Evolutionary conservation across 148 eudicot species (phyloP).

Genomic region (Arbutus unedo): DNA sequence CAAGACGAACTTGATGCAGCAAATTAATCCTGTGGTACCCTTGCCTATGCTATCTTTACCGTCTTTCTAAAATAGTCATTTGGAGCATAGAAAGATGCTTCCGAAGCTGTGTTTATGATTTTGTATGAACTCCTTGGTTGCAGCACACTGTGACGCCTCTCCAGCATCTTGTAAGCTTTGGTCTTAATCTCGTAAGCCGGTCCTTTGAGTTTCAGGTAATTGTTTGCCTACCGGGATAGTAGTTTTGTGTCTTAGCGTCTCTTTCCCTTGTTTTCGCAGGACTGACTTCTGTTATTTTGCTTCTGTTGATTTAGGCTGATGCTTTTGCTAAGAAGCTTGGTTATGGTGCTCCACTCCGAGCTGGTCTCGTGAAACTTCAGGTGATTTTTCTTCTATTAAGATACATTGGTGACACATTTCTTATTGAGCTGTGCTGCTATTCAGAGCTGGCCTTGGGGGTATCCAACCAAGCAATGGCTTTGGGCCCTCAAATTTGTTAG

Average conservation of each 20-base stretch:
- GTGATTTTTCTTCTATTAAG: constrained; percentile 26
- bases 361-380: constrained; percentile 94
- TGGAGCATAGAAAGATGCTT: neutral
- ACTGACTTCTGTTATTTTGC: neutral
- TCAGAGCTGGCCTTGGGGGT: neutral
- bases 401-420: neutral
- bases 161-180: constrained; percentile 89
- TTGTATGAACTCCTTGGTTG: constrained; percentile 18
- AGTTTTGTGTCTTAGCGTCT: neutral
- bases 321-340: constrained; percentile 96
- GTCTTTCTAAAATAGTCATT: neutral
- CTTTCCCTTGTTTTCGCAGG: neutral
- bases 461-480: neutral
- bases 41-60: neutral
- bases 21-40: neutral
- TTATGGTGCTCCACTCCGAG: constrained; percentile 68
- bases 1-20: neutral
- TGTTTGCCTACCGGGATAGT: constrained; percentile 7
- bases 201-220: constrained; percentile 95
- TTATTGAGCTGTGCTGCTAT: neutral
- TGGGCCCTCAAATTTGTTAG: neutral
- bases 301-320: constrained; percentile 63
- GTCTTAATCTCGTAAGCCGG: constrained; percentile 89
- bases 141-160: constrained; percentile 98
- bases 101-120: neutral